Conservation (phyloP, 345 rosid species). For the sweet orange (Citrus sinensis) region DVS_A1.0 CM039163.1:1888001-1888500, state of each 20-base stretch:
- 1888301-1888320: constrained; percentile 3
- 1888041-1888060: background rate
- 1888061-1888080: too few species aligned
- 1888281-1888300: constrained; percentile 28
- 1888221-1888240: constrained; percentile 32
- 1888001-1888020: too few species aligned
- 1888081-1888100: background rate
- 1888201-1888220: constrained; percentile 18
- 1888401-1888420: constrained; percentile 16
- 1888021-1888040: too few species aligned
- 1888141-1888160: constrained; percentile 30
- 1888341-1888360: background rate
- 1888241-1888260: constrained; percentile 48
- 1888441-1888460: constrained; percentile 8
- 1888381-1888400: constrained; percentile 17
- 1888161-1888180: constrained; percentile 21
- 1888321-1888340: background rate
- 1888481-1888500: background rate
- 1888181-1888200: constrained; percentile 20
- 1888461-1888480: background rate
- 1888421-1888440: constrained; percentile 9
- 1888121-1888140: constrained; percentile 12
- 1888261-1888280: constrained; percentile 33
- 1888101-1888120: background rate
- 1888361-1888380: background rate